These are phyloP conservation scores for Candida krabiensis DNA, from an alignment of 805 yeast species.

Conservation along the genomic window DNA sequence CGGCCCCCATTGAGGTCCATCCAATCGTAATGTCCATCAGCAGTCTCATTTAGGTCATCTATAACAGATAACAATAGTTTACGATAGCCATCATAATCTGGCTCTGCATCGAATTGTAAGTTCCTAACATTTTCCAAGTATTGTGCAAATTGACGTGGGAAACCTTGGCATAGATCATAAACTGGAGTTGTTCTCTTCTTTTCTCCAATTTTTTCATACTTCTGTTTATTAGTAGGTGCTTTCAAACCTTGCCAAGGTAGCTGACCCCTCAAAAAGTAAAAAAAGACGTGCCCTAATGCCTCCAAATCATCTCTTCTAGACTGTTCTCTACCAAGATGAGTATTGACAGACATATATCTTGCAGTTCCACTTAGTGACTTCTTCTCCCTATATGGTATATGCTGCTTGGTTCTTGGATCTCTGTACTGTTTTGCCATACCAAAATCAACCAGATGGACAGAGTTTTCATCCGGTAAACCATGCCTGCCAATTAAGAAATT, in stretches of 20 bases:
- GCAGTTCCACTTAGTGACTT: constrained; percentile 97
- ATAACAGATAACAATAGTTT: constrained; percentile 76
- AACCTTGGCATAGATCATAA: constrained; percentile 80
- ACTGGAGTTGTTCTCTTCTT: constrained; percentile 90
- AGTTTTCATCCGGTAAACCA: constrained; percentile 77
- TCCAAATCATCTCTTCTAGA: constrained; percentile 95
- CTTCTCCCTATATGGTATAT: constrained; percentile 95
- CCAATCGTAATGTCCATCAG: constrained; percentile 97
- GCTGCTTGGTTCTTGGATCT: constrained; percentile 93
- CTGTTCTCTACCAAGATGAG: constrained; percentile 97
- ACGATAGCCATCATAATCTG: constrained; percentile 87
- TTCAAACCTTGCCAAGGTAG: constrained; percentile 99
- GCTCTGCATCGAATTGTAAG: constrained; percentile 88
- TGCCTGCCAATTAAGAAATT: constrained; percentile 93
- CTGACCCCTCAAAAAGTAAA: constrained; percentile 91
- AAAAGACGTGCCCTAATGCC: constrained; percentile 93
- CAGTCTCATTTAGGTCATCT: constrained; percentile 63
- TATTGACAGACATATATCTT: constrained; percentile 96
- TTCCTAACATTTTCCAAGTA: constrained; percentile 87
- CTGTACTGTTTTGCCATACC: constrained; percentile 99
- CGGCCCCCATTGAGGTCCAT: constrained; percentile 92
- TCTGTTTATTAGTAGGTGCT: constrained; percentile 97
- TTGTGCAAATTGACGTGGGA: constrained; percentile 91
- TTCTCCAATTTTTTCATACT: constrained; percentile 96
- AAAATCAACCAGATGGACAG: constrained; percentile 88